These are phyloP conservation scores for Kandelia obovata DNA, from an alignment of 345 rosid species.

Conservation along the genomic window DNA sequence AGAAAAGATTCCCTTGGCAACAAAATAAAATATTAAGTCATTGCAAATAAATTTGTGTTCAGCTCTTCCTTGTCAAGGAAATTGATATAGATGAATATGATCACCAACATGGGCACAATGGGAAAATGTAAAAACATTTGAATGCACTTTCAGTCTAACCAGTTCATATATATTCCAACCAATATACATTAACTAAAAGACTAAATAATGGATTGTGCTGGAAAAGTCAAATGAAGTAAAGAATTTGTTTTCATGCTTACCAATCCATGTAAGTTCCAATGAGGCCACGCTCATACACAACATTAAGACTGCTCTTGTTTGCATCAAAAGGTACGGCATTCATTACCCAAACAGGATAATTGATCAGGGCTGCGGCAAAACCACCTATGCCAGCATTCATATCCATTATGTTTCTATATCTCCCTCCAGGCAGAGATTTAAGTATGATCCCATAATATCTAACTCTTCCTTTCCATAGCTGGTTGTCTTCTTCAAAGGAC, in stretches of 20 bases:
- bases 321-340: slow-evolving; percentile 53
- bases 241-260: slow-evolving; percentile 28
- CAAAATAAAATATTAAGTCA: neutral
- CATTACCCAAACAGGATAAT: slow-evolving; percentile 66
- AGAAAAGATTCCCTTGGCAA: neutral
- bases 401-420: slow-evolving; percentile 59
- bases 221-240: neutral
- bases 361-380: slow-evolving; percentile 58
- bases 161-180: neutral
- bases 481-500: slow-evolving; percentile 38
- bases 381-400: slow-evolving; percentile 75
- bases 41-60: neutral
- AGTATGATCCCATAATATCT: slow-evolving; percentile 39
- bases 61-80: no score
- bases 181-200: neutral
- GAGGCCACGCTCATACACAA: slow-evolving; percentile 64
- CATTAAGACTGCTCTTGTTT: slow-evolving; percentile 45
- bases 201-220: neutral
- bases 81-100: no score
- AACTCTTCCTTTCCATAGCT: slow-evolving; percentile 45
- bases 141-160: no score
- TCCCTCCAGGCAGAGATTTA: slow-evolving; percentile 36
- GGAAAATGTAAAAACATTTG: no score
- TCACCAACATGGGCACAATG: no score
- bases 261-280: slow-evolving; percentile 72